Base-by-base conservation (phyloP, 495 filamentous ascomycete genomes). In the Durotheca rogersii region DNA sequence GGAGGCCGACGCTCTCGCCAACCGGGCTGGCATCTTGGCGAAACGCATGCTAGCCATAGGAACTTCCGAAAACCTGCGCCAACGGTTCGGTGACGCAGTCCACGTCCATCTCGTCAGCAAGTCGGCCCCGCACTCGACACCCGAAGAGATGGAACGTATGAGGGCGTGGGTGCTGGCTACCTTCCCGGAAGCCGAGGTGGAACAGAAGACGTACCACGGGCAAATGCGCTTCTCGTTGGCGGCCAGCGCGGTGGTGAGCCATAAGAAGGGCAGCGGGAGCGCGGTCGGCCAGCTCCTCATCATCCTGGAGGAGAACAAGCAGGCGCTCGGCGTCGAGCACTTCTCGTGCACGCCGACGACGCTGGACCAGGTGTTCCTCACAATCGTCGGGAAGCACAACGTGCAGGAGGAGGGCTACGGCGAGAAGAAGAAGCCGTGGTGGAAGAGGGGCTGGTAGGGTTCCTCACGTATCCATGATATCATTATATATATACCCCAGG, bases 291-390 rank as follows among this genome's bases (percentile, higher is more conserved):
- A 74, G 3, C 69, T 93, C 27, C 89, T 94, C 56, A 79, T 82
- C 21, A 51, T 78, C 27, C 73, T 95, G 0, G 90, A 95, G 66
- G 78, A 77, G 56, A 70, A 81, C 38, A 86, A 82, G 58, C 72
- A 81, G 19, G 65, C 64, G 12, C 60, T 92, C 34, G 85, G 87
- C 0, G 73, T 93, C 19, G 84, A 87, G 70, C 86, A 88, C 63
- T 94, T 87, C 63, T 86, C 83, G 35, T 86, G 91, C 54, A 84
- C 78, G 36, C 87, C 86, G 51, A 90, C 88, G 39, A 91, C 87
- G 25, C 73, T 94, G 48, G 90, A 94, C 67, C 86, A 93, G 71
- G 88, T 94, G 0, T 95, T 95, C 68, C 69, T 95, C 70, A 81
- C 70, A 30, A 89, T 94, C 52, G 88, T 93, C 0, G 81, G 81